Conservation (phyloP, 208 protist species). For the Borovskyia barvae region DNA sequence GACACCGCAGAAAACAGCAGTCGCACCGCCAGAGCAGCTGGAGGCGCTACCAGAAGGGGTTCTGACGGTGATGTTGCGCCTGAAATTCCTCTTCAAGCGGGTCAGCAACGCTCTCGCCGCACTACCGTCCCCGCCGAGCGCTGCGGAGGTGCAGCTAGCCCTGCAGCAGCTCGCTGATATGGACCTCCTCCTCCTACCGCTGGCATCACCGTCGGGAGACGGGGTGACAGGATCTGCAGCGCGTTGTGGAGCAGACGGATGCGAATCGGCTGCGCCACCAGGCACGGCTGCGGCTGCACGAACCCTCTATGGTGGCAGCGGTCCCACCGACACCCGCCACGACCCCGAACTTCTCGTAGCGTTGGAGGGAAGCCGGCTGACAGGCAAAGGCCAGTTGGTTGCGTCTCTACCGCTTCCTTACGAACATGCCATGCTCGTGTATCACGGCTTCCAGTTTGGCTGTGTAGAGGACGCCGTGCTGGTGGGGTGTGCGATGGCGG, state of each 20-base stretch:
- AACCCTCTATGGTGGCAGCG: too few relatives aligned
- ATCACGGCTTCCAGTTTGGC: slow-evolving; percentile 60
- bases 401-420: slow-evolving; percentile 60
- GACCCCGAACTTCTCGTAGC: not conserved
- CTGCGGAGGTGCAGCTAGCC: slow-evolving; percentile 23
- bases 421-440: slow-evolving; percentile 57
- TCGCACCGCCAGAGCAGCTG: slow-evolving; percentile 3
- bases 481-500: slow-evolving; percentile 72
- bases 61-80: slow-evolving; percentile 46
- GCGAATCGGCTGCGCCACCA: too few relatives aligned
- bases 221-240: too few relatives aligned
- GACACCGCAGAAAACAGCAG: not conserved
- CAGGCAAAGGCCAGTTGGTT: slow-evolving; percentile 50
- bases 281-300: too few relatives aligned
- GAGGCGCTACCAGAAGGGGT: slow-evolving; percentile 36
- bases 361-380: slow-evolving; percentile 34
- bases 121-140: slow-evolving; percentile 35
- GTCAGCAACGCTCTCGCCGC: slow-evolving; percentile 28
- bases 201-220: too few relatives aligned
- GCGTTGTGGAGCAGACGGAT: too few relatives aligned
- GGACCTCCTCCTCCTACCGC: slow-evolving; percentile 32
- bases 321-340: not conserved
- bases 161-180: slow-evolving; percentile 51
- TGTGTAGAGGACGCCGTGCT: slow-evolving; percentile 77
- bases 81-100: slow-evolving; percentile 48